Conservation (phyloP, 2,329 filamentous ascomycete species). For the Lachnellula cervina region DNA sequence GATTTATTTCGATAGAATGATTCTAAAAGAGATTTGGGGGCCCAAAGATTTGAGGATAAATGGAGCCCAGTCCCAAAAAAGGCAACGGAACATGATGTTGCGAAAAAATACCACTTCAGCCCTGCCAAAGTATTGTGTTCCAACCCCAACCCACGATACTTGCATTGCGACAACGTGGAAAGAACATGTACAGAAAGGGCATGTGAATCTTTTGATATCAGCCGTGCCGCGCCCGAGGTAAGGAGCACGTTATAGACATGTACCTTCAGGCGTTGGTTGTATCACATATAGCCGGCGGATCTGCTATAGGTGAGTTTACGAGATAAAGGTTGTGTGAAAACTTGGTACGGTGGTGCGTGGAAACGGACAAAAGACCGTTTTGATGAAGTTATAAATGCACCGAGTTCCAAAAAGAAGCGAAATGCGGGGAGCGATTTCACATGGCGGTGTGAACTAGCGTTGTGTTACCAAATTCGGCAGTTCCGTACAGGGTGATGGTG, state of each 20-base stretch:
- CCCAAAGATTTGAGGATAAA: background rate
- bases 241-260: background rate
- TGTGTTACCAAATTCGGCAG: background rate
- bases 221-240: background rate
- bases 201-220: background rate
- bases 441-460: background rate
- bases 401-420: background rate
- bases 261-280: background rate
- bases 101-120: background rate
- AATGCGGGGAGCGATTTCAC: background rate
- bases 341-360: background rate
- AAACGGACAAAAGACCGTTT: background rate
- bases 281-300: background rate
- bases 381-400: background rate
- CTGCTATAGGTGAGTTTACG: background rate
- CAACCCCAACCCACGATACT: background rate
- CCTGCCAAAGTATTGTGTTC: background rate
- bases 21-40: too few relatives aligned
- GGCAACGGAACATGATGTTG: background rate
- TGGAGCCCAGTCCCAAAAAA: background rate
- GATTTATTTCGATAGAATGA: too few relatives aligned
- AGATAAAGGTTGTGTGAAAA: background rate
- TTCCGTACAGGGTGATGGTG: background rate
- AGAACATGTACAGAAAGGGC: background rate
- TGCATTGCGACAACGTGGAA: background rate